Percentiles rank a stretch among this genome's conserved stretches.
Conservation (phyloP, 1,139 yeast species). For the Saccharomyces pastorianus region DNA sequence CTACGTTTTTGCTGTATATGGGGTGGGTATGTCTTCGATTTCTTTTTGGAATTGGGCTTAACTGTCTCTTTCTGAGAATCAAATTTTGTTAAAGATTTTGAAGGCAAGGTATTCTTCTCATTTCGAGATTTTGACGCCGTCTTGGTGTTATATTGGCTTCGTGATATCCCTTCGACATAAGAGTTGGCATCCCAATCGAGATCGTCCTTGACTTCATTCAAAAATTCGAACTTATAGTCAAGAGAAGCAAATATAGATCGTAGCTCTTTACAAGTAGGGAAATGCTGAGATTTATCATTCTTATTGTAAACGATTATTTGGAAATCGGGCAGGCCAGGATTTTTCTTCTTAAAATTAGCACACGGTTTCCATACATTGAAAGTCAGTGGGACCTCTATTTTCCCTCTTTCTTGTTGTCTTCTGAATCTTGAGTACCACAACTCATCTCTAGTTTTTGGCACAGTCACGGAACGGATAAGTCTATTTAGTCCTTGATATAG, state of each 20-base stretch:
- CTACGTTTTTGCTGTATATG: constrained; percentile 30
- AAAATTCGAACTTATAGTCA: constrained; percentile 27
- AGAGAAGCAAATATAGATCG: constrained; percentile 20
- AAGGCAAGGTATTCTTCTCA: neutral
- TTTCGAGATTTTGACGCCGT: constrained; percentile 9
- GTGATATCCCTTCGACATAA: constrained; percentile 22
- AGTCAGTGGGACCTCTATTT: constrained; percentile 13
- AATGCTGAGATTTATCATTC: constrained; percentile 31
- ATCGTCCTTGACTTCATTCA: constrained; percentile 14
- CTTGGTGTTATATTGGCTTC: constrained; percentile 15
- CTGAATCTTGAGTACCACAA: constrained; percentile 4
- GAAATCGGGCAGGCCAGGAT: constrained; percentile 69
- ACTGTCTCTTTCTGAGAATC: constrained; percentile 19
- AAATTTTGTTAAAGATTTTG: neutral
- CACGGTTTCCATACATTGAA: constrained; percentile 85
- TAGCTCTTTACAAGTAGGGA: constrained; percentile 46
- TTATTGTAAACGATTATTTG: constrained; percentile 57
- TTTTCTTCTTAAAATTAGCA: constrained; percentile 57
- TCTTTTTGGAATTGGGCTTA: constrained; percentile 31
- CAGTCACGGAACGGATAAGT: constrained; percentile 31
- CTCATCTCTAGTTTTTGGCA: constrained; percentile 15
- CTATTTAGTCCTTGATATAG: constrained; percentile 36
- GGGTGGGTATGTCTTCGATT: constrained; percentile 11
- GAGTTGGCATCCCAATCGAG: constrained; percentile 20
- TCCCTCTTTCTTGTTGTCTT: neutral